Conservation (phyloP, 2,329 filamentous ascomycete species). For the Fonsecaea pugnacius region DNA sequence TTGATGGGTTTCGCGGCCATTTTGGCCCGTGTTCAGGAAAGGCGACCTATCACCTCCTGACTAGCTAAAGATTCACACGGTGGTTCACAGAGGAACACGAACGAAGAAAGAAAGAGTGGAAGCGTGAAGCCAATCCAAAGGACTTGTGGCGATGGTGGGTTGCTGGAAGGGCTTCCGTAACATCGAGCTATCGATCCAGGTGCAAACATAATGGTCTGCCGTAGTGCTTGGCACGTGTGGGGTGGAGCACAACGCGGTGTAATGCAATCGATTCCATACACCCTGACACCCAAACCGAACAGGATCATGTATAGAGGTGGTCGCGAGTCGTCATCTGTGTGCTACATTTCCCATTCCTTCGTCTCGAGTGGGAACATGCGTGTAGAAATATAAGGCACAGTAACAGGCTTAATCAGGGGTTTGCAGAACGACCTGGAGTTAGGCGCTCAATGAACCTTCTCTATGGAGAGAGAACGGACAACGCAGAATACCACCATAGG, state of each 20-base stretch:
- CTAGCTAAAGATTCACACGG: background rate
- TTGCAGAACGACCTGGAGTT: background rate
- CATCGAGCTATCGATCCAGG: conserved; percentile 1
- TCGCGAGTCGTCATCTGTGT: background rate
- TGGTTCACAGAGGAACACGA: background rate
- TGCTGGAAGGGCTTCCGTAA: background rate
- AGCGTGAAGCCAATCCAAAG: background rate
- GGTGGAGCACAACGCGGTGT: background rate
- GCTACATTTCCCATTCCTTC: background rate
- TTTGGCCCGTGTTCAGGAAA: conserved; percentile 15
- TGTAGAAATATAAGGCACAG: background rate
- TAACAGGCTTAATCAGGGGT: background rate
- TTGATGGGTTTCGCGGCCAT: conserved; percentile 34
- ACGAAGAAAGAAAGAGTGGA: conserved; percentile 2
- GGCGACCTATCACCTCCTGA: conserved; percentile 3
- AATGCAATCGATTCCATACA: background rate
- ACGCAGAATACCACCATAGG: background rate
- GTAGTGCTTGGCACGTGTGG: conserved; percentile 11
- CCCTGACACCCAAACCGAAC: background rate
- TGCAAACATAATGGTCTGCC: conserved; percentile 8
- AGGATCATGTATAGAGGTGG: background rate
- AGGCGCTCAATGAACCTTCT: background rate
- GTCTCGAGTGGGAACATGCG: background rate
- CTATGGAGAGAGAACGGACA: background rate
- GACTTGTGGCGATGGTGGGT: background rate